Conservation (phyloP, 495 filamentous ascomycete species). For the Xylaria palmicola region DNA sequence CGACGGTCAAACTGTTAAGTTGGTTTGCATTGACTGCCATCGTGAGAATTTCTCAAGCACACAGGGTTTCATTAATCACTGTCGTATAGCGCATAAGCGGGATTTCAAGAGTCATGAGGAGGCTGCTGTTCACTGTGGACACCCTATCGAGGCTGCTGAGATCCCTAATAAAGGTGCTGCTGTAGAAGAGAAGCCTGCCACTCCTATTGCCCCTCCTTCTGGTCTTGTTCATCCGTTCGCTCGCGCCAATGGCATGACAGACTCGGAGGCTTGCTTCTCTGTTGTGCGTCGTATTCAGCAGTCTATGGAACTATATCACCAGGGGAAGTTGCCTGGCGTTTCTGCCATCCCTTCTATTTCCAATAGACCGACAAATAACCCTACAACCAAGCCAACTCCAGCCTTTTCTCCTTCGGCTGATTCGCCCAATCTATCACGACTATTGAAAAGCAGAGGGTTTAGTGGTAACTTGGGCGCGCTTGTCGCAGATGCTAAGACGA, state of each 20-base stretch:
- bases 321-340: conserved; percentile 46
- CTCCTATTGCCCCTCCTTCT: conserved; percentile 33
- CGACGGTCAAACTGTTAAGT: conserved; percentile 62
- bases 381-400: conserved; percentile 4
- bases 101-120: conserved; percentile 94
- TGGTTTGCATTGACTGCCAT: conserved; percentile 86
- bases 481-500: conserved; percentile 56
- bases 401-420: conserved; percentile 60
- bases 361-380: conserved; percentile 20
- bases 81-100: conserved; percentile 87
- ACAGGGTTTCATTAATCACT: conserved; percentile 98
- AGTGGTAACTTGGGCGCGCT: conserved; percentile 62
- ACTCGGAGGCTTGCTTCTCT: conserved; percentile 53
- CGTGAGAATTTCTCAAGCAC: conserved; percentile 89
- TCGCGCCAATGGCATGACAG: conserved; percentile 53
- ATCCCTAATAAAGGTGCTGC: conserved; percentile 47
- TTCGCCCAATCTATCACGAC: conserved; percentile 72
- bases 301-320: conserved; percentile 44
- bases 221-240: conserved; percentile 71
- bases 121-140: conserved; percentile 84
- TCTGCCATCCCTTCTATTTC: conserved; percentile 37
- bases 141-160: conserved; percentile 71
- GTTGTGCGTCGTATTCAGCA: conserved; percentile 47
- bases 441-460: conserved; percentile 65
- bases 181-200: conserved; percentile 42